Conservation (phyloP, 2,329 filamentous ascomycete genomes). For the Diaporthe ampelina region DNA sequence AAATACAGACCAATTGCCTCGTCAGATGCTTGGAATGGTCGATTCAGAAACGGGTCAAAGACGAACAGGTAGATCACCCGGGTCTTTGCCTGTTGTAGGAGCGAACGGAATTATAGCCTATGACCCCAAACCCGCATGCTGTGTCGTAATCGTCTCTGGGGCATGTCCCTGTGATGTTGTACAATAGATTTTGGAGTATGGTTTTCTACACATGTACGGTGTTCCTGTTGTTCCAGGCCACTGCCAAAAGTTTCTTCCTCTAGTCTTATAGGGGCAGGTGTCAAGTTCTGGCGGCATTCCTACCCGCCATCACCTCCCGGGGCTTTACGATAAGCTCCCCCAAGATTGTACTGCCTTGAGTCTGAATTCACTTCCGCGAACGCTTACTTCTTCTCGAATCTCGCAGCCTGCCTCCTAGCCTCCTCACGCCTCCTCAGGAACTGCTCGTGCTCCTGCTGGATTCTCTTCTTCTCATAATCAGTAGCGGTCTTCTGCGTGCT, state of each 20-base stretch:
- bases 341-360: not conserved
- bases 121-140: no score
- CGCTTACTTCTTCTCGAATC: constrained; percentile 21
- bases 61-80: not conserved
- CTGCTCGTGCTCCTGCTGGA: constrained; percentile 37
- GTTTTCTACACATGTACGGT: not conserved
- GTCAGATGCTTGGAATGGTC: not conserved
- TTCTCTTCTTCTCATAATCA: constrained; percentile 32
- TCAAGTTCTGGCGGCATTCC: not conserved
- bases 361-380: not conserved
- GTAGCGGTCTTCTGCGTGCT: constrained; percentile 3
- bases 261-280: not conserved
- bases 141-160: not conserved
- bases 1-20: not conserved
- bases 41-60: no score
- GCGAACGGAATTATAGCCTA: not conserved
- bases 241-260: not conserved
- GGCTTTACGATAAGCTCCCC: not conserved
- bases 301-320: not conserved
- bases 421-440: constrained; percentile 32
- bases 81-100: not conserved
- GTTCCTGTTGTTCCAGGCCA: not conserved
- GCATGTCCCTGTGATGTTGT: not conserved
- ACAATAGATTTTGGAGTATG: constrained; percentile 19
- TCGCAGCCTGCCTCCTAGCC: constrained; percentile 22